phyloP scores from a whole-genome alignment of 2,329 filamentous ascomycete species.

The Huntiella decipiens region DNA sequence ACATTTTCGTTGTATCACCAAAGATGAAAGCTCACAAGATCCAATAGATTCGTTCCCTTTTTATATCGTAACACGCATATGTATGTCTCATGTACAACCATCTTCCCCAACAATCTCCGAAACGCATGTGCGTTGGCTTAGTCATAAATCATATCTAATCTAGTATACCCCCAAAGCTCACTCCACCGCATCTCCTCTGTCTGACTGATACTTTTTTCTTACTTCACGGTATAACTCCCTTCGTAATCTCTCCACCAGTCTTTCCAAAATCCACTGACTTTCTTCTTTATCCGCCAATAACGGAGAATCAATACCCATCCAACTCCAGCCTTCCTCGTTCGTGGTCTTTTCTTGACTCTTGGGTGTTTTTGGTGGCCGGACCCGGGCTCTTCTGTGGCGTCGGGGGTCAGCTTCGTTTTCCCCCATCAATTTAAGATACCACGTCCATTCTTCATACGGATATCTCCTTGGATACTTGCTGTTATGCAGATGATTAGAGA shows the following conservation, averaged over 20 bases:
- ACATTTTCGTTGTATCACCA: too few relatives aligned
- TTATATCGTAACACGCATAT: too few relatives aligned
- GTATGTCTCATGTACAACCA: too few relatives aligned
- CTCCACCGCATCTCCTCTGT: background rate
- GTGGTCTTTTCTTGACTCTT: background rate
- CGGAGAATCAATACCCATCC: slow-evolving; percentile 51
- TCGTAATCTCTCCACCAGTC: slow-evolving; percentile 37
- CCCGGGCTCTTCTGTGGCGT: slow-evolving; percentile 26
- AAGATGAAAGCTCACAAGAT: too few relatives aligned
- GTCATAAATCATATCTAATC: too few relatives aligned
- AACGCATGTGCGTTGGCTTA: too few relatives aligned
- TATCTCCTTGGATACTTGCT: slow-evolving; percentile 40
- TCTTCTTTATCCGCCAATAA: slow-evolving; percentile 51
- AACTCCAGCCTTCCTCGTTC: slow-evolving; percentile 18
- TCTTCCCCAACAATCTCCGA: too few relatives aligned
- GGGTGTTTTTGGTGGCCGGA: background rate
- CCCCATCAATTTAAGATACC: slow-evolving; percentile 62
- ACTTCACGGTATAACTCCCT: slow-evolving; percentile 27
- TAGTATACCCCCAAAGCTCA: too few relatives aligned
- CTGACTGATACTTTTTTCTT: slow-evolving; percentile 11
- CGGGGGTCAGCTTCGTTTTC: slow-evolving; percentile 35
- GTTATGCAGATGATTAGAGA: slow-evolving; percentile 42
- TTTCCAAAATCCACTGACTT: slow-evolving; percentile 54
- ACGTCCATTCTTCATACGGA: slow-evolving; percentile 69
- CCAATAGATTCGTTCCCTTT: too few relatives aligned